Percentiles rank a stretch among this genome's conserved stretches.
phyloP scores from a whole-genome alignment of 805 yeast species.

The Soucietia sequanensis region DNA sequence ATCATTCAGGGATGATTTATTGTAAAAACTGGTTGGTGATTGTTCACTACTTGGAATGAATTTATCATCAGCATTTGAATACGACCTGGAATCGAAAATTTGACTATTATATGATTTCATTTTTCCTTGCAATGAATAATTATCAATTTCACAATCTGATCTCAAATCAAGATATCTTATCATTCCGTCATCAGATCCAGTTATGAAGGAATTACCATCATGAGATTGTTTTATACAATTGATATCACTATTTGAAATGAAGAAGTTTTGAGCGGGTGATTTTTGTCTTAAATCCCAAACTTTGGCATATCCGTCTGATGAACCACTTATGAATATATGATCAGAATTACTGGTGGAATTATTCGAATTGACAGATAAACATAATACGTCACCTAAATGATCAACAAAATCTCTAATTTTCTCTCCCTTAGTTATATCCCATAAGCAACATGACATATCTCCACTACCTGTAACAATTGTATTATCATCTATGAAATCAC shows the following conservation, averaged over 20 bases:
- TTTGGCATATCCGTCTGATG: slow-evolving; percentile 67
- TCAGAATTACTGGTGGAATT: slow-evolving; percentile 15
- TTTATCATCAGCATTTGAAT: not conserved
- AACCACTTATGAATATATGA: slow-evolving; percentile 58
- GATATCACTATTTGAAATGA: slow-evolving; percentile 62
- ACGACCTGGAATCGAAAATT: not conserved
- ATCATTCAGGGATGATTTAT: not conserved
- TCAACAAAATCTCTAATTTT: slow-evolving; percentile 55
- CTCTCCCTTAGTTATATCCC: slow-evolving; percentile 72
- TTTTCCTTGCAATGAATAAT: slow-evolving; percentile 34
- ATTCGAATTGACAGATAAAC: slow-evolving; percentile 32
- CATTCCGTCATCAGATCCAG: slow-evolving; percentile 79
- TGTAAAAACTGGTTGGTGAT: not conserved
- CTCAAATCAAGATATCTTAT: slow-evolving; percentile 72
- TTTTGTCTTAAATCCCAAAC: slow-evolving; percentile 64
- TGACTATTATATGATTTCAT: not conserved
- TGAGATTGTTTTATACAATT: slow-evolving; percentile 61
- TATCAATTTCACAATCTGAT: slow-evolving; percentile 65
- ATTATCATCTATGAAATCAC: slow-evolving; percentile 61
- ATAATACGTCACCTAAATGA: slow-evolving; percentile 71
- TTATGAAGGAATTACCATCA: slow-evolving; percentile 64
- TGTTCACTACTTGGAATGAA: not conserved
- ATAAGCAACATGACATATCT: slow-evolving; percentile 72
- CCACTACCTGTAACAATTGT: slow-evolving; percentile 72
- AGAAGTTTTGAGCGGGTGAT: slow-evolving; percentile 48